phyloP scores from a whole-genome alignment of 768 basidiomycete species.

The Neoboletus subvelutipes region DNA sequence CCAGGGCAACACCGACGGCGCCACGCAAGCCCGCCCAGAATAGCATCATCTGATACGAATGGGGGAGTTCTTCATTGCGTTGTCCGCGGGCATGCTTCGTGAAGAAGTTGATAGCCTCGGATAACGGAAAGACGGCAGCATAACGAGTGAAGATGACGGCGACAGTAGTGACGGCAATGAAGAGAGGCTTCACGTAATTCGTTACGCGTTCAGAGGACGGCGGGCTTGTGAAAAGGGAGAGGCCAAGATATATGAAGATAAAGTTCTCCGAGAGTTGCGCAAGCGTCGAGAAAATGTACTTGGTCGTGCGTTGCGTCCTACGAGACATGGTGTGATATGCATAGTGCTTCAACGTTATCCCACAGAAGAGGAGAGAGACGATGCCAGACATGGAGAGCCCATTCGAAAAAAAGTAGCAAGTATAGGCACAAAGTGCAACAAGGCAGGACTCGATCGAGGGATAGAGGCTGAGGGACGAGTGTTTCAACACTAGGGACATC shows the following conservation, averaged over 20 bases:
- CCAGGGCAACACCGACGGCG: conserved; percentile 96
- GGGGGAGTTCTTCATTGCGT: conserved; percentile 86
- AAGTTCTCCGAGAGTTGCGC: conserved; percentile 97
- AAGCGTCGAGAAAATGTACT: conserved; percentile 93
- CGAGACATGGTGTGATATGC: conserved; percentile 99
- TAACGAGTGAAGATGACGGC: conserved; percentile 95
- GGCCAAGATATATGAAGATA: conserved; percentile 98
- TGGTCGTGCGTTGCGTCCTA: conserved; percentile 88
- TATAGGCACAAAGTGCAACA: conserved; percentile 91
- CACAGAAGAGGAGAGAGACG: conserved; percentile 96
- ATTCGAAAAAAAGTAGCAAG: conserved; percentile 98
- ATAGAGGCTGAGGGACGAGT: conserved; percentile 81
- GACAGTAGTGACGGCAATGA: conserved; percentile 89
- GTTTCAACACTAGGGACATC: conserved; percentile 92
- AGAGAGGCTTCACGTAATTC: conserved; percentile 90
- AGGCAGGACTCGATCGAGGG: conserved; percentile 98
- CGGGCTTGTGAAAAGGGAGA: conserved; percentile 91
- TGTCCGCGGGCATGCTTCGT: conserved; percentile 82
- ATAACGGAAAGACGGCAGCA: conserved; percentile 92
- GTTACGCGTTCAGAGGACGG: conserved; percentile 76
- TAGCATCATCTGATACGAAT: conserved; percentile 99
- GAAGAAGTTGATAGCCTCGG: conserved; percentile 93
- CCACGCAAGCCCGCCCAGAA: conserved; percentile 98
- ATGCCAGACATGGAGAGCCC: conserved; percentile 94
- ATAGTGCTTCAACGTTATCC: conserved; percentile 98